phyloP scores from a whole-genome alignment of 140 eudicot species.

The Stevia rebaudiana region DNA sequence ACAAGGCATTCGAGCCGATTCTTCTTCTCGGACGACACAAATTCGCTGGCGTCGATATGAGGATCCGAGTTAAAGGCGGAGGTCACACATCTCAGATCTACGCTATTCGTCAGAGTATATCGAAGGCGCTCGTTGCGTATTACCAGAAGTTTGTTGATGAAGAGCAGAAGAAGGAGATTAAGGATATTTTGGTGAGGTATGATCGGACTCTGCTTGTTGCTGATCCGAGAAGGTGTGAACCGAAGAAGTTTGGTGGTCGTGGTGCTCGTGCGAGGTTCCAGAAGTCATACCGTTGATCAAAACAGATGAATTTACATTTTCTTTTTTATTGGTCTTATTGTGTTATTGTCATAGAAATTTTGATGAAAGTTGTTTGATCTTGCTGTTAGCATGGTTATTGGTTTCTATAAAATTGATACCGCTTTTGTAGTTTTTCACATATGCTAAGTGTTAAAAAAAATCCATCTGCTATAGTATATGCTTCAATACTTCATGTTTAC shows the following conservation, averaged over 20 bases:
- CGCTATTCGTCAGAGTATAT: constrained; percentile 47
- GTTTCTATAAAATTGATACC: too few relatives aligned
- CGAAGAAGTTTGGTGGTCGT: constrained; percentile 63
- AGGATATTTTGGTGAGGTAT: constrained; percentile 51
- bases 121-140: constrained; percentile 42
- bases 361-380: too few relatives aligned
- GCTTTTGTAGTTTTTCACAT: too few relatives aligned
- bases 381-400: too few relatives aligned
- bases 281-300: constrained; percentile 44
- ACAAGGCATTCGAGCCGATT: constrained; percentile 52
- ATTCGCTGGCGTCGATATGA: constrained; percentile 52
- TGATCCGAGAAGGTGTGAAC: constrained; percentile 61
- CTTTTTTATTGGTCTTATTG: too few relatives aligned
- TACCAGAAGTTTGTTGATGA: constrained; percentile 62
- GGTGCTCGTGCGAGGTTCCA: constrained; percentile 34
- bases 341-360: too few relatives aligned
- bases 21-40: constrained; percentile 53
- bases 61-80: constrained; percentile 56
- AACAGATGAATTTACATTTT: too few relatives aligned
- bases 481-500: too few relatives aligned
- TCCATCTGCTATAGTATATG: too few relatives aligned
- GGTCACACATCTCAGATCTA: constrained; percentile 62
- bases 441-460: too few relatives aligned
- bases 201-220: constrained; percentile 54
- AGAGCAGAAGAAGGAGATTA: constrained; percentile 49